Evolutionary conservation across 192 early-diverging fungal species (phyloP), one percentile per base, ranked within the genome.

Genomic region (Geranomyces michiganensis): DNA sequence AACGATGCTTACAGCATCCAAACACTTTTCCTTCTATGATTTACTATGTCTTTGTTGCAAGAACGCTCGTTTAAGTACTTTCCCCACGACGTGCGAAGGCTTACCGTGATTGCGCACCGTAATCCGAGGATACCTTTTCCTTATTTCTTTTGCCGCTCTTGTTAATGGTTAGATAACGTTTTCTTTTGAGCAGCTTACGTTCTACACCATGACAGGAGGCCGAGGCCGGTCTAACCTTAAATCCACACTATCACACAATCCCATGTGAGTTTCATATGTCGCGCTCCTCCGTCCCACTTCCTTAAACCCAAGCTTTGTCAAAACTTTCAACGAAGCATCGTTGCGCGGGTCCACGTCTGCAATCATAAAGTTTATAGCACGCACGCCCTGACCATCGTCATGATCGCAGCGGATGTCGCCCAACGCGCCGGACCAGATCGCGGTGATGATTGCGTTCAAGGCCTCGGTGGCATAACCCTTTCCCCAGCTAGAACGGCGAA

Each of bases 301-400:
- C 31, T 30, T 27, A 17, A 60, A 60, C 7, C 58, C 58, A 4
- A 60, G 30, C 27, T 32, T 60, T 1, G 14, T 32, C 58, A 60
- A 60, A 19, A 60, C 27, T 27, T 29, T 19, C 26, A 60, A 60
- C 15, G 27, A 30, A 19, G 27, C 27, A 19, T 17, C 17, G 30
- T 60, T 60, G 17, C 58, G 58, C 31, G 58, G 58, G 27, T 60
- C 58, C 58, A 60, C 58, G 30, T 60, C 58, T 17, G 58, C 58
- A 53, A 53, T 24, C 26, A 53, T 26, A 26, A 53, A 53, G 9
- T 6, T 27, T 3, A 53, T 53, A 17, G 19, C 7, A 53, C n/a
- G 24, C 51, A 53, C 19, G 7, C 24, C 51, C 24, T n/a, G 51
- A n/a, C 51, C n/a, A 53, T 24, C n/a, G 30, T 60, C 58, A 26